These are phyloP conservation scores for Uncinocarpus reesii DNA, from an alignment of 2,329 filamentous ascomycete genomes.

Conservation along the genomic window DNA sequence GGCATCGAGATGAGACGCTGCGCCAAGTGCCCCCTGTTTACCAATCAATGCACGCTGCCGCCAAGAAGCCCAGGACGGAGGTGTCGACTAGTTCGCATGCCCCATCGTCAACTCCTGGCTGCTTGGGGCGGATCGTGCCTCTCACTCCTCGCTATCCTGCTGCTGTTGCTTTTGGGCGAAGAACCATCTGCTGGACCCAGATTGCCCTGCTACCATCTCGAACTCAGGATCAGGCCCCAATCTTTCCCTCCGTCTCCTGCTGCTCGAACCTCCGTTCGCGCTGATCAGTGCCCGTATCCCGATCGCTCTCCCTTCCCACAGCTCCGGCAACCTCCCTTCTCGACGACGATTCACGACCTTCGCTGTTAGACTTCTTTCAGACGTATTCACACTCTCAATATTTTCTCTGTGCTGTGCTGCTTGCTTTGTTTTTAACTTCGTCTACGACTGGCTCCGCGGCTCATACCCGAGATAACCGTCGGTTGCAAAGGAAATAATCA, in stretches of 20 bases:
- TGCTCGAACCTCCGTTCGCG: not conserved
- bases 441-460: too few relatives aligned
- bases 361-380: not conserved
- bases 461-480: too few relatives aligned
- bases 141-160: not conserved
- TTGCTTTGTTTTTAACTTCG: not conserved
- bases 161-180: not conserved
- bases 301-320: not conserved
- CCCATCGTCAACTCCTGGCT: slow-evolving; percentile 4
- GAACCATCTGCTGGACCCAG: slow-evolving; percentile 8
- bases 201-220: slow-evolving; percentile 3
- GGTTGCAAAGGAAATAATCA: too few relatives aligned
- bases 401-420: not conserved
- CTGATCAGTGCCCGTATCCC: not conserved
- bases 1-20: slow-evolving; percentile 13
- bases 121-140: slow-evolving; percentile 6
- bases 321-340: not conserved
- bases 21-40: slow-evolving; percentile 14
- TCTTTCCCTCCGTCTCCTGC: not conserved
- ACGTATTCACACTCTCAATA: not conserved
- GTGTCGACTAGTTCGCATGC: slow-evolving; percentile 3
- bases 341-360: not conserved
- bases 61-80: slow-evolving; percentile 10
- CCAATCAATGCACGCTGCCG: slow-evolving; percentile 11
- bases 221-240: not conserved